Evolutionary conservation across 2,329 filamentous ascomycete genomes (phyloP).

Genomic region (Botrytis pseudocinerea): DNA sequence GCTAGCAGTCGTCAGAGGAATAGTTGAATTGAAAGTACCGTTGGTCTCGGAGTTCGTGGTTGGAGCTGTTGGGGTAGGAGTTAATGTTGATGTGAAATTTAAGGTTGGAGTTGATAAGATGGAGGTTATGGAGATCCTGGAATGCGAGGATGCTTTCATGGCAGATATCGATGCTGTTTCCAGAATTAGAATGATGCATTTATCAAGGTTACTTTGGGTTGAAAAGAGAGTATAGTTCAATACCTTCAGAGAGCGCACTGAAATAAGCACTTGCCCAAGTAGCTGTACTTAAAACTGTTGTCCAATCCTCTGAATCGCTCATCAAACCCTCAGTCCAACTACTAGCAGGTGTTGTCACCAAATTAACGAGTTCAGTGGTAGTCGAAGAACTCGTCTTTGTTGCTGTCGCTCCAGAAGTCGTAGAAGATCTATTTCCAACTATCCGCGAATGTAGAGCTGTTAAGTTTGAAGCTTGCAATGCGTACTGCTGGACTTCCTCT

Average conservation of each 20-base stretch:
- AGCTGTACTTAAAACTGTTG: constrained; percentile 20
- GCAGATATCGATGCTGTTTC: constrained; percentile 10
- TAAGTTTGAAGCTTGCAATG: constrained; percentile 33
- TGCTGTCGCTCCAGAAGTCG: neutral
- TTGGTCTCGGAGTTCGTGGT: neutral
- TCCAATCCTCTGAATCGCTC: constrained; percentile 17
- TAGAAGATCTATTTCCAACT: neutral
- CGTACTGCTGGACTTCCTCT: constrained; percentile 26
- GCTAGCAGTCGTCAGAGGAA: constrained; percentile 7
- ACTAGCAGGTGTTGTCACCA: neutral
- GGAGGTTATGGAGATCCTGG: neutral
- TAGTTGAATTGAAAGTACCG: neutral
- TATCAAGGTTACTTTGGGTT: neutral
- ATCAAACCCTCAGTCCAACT: constrained; percentile 9
- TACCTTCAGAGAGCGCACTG: constrained; percentile 21
- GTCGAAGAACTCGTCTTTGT: neutral
- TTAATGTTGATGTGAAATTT: neutral
- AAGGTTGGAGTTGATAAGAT: neutral
- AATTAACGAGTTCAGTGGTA: neutral
- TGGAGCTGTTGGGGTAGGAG: neutral
- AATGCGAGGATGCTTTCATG: neutral
- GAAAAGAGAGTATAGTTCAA: neutral
- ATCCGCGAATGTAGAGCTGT: constrained; percentile 21
- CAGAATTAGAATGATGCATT: neutral
- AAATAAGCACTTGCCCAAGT: constrained; percentile 25